Percentiles rank a stretch among this genome's conserved stretches.
Evolutionary conservation across 129 eudicot genomes (phyloP).

Genomic region (Logfia minima): DNA sequence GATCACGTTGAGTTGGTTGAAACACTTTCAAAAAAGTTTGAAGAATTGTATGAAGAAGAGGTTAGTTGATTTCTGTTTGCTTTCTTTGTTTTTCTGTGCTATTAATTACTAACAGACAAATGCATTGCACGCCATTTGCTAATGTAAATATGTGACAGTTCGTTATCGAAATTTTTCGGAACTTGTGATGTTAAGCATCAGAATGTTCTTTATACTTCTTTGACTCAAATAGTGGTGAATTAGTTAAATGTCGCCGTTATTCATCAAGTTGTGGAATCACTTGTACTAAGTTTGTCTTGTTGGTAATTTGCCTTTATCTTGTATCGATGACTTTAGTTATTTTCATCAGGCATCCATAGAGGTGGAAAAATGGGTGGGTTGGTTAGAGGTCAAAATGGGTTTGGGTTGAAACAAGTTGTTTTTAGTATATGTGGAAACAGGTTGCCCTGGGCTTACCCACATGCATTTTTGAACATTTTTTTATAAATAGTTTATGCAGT

Average conservation of each 20-base stretch:
- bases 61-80: slow-evolving; percentile 38
- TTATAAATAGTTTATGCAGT: background rate
- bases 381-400: background rate
- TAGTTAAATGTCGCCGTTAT: background rate
- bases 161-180: background rate
- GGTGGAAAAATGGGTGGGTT: background rate
- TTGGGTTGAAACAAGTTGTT: background rate
- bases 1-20: slow-evolving; percentile 63
- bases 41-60: slow-evolving; percentile 76
- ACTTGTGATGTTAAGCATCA: background rate
- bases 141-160: background rate
- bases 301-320: background rate
- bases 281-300: background rate
- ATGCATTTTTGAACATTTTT: background rate
- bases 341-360: background rate
- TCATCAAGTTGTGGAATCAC: background rate
- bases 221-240: background rate
- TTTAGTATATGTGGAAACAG: background rate
- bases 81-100: background rate
- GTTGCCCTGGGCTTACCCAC: background rate
- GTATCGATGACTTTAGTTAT: background rate
- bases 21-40: slow-evolving; percentile 56
- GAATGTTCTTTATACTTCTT: background rate
- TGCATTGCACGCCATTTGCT: slow-evolving; percentile 5
- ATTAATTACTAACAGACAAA: background rate